Base-by-base conservation (phyloP, 2,329 filamentous ascomycete species). In the Pseudogymnoascus sp. region DNA sequence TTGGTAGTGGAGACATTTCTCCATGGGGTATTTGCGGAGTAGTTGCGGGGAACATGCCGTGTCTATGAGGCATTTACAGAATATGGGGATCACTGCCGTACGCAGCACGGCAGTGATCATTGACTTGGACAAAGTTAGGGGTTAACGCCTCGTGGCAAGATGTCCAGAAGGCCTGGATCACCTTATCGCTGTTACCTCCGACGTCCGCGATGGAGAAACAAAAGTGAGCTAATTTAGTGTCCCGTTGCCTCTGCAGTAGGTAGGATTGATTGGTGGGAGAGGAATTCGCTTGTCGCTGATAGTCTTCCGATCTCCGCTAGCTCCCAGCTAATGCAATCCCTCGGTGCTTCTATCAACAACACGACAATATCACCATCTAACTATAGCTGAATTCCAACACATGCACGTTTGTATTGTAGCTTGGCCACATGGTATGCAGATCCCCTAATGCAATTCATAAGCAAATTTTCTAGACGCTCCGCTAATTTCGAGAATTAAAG, bases 251-350 rank as follows among this genome's bases (percentile, higher is more conserved):
- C 13, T 45, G 21, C 25, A 21, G 10, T 2, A 29, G 27, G 8
- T n/a, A 25, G n/a, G 58, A 39, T 21, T 35, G 15, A 13, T 25
- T 18, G 18, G 21, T 10, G 25, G 12, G 25, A 33, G 15, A 5
- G 58, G n/a, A 6, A 27, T 27, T 60, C 58, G 35, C 29, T 37
- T 60, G 58, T 60, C 58, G 58, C 58, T 42, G 31, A 15, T 39
- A 25, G 3, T 35, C 8, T 36, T 42, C 58, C 58, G 58, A 60
- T 37, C 58, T 60, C 58, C 58, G 58, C 58, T 60, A 60, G 58
- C 58, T 42, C 5, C 58, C 9, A 40, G 15, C 39, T 39, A 39
- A 39, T 39, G 37, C 37, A 15, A 3, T 8, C 37, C 9, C 4
- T 35, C 4, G 13, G 6, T 6, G 13, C 36, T 15, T 15, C 36